Evolutionary conservation across 352 stramenopile species (phyloP), one percentile per base, ranked within the genome.

Genomic region (Peronospora tabacina): DNA sequence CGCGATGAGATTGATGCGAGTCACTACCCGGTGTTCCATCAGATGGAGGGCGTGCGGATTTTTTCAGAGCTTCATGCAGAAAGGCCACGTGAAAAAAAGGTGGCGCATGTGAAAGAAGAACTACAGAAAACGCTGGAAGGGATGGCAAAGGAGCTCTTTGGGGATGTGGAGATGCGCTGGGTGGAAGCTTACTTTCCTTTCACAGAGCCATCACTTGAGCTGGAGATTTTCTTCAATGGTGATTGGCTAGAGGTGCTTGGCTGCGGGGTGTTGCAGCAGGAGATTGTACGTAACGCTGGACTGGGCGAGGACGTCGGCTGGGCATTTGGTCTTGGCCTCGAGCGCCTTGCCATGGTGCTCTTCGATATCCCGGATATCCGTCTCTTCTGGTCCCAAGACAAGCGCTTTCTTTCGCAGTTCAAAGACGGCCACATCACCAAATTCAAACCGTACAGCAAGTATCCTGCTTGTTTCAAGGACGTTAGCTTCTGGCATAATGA

Each of bases 361-460:
- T 99, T 99, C 70, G 73, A 97, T 40, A 99, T 99, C 66, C 96
- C 97, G 3, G 97, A 99, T 61, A 99, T 99, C 75, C 95, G 97
- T 30, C 66, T 99, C 11, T 99, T 99, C 77, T 99, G 97, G 97
- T 96, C 87, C 0, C 68, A 96, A 29, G 96, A 99, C 72, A 41
- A 79, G 50, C 80, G 96, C 29, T 98, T 98, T 66, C 74, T 88
- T 40, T 97, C 77, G 52, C 88, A 97, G 55, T 97, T 97, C 64
- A 70, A 90, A 58, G 75, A 93, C 48, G 94, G 92, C 9, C 48
- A 94, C 55, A 97, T 98, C 73, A 87, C 83, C 17, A 95, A 89
- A 55, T 99, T 99, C 64, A 95, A 97, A 63, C 87, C 95, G 7
- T 99, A 98, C 73, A 97, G 79, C 74, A 99, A 99, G 72, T 99